Conservation (phyloP, 306 rosid species). For the Prunus mume region DNA sequence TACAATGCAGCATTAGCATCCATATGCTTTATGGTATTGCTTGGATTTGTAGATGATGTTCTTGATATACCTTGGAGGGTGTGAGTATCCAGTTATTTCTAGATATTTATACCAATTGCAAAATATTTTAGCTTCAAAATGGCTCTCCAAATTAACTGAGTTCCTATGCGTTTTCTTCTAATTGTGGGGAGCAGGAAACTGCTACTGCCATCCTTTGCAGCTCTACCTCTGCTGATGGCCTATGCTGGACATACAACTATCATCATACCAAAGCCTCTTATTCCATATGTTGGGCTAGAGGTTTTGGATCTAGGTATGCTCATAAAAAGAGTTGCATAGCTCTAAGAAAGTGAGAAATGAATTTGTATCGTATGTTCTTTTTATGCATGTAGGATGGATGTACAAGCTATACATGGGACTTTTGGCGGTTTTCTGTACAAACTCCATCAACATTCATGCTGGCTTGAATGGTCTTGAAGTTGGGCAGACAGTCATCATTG, state of each 20-base stretch:
- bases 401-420: conserved; percentile 95
- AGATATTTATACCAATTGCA: background rate
- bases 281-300: conserved; percentile 64
- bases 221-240: conserved; percentile 96
- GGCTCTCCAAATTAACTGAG: conserved; percentile 21
- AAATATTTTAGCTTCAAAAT: background rate
- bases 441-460: conserved; percentile 93
- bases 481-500: conserved; percentile 84
- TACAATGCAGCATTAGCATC: conserved; percentile 93
- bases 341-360: background rate
- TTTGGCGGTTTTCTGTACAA: conserved; percentile 94
- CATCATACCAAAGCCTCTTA: conserved; percentile 88
- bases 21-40: conserved; percentile 89
- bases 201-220: conserved; percentile 84
- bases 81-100: conserved; percentile 51
- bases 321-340: background rate
- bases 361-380: background rate
- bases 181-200: conserved; percentile 73
- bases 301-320: conserved; percentile 82
- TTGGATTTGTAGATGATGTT: conserved; percentile 97
- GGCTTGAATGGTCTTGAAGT: conserved; percentile 89
- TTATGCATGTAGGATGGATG: conserved; percentile 62
- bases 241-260: conserved; percentile 99
- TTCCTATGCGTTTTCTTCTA: conserved; percentile 26
- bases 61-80: conserved; percentile 99